Evolutionary conservation across 768 basidiomycete genomes (phyloP), one percentile per base, ranked within the genome.

Genomic region (Rhodotorula babjevae): DNA sequence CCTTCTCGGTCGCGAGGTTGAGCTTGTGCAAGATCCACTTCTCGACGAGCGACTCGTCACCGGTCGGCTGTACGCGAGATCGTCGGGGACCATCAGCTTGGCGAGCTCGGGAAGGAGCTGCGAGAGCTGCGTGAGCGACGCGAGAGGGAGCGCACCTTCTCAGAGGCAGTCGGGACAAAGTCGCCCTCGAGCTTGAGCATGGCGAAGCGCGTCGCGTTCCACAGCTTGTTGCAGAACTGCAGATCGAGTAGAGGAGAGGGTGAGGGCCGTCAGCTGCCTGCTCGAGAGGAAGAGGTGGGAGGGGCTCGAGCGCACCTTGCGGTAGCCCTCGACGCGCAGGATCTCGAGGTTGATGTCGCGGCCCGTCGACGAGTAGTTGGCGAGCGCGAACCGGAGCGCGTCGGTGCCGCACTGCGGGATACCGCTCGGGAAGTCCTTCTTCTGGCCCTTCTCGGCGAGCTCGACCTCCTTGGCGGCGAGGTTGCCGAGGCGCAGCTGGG

Each of bases 171-270:
- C 25, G 95, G 93, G 44, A 89, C 87, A 77, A 96, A 98, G 55
- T 84, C 81, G 53, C 87, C 87, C 68, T 93, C 93, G 46, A 99
- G 84, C 83, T 95, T 95, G 81, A 97, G 87, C 90, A 98, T 93
- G n/a, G 94, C 95, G 78, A 99, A 98, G 82, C 94, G 94, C 61
- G 93, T 97, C 2, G 96, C 96, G 79, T 99, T 99, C 86, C 95
- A 98, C 40, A 98, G 88, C 84, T 98, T 98, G 84, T 99, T 99
- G 84, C 96, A 98, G 84, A 99, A 99, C 82, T 75, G 64, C 23
- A 49, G 36, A 3, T 49, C 19, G 47, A 9, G 18, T 1, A 21
- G 19, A 23, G 7, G 47, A 10, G 21, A 49, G 21, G 15, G 47
- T 3, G 19, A 19, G 47, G 18, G 49, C n/a, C n/a, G 49, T 50